Base-by-base conservation (phyloP, 495 filamentous ascomycete genomes). In the Lindgomyces ingoldianus region DNA sequence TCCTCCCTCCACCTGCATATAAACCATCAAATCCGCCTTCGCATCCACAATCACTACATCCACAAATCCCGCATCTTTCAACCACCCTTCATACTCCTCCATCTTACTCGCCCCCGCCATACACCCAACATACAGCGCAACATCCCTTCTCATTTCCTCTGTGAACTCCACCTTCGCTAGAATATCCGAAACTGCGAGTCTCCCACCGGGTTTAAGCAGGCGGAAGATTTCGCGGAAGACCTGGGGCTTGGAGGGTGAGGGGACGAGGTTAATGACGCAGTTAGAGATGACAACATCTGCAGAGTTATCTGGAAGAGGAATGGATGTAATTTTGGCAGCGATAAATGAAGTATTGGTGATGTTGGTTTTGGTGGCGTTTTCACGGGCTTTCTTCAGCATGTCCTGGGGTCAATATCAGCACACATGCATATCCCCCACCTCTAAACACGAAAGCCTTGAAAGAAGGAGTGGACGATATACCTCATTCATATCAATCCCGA, bases 401-500 rank as follows among this genome's bases (percentile, higher is more conserved):
- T 84, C 79, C 84, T 86, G 29, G 21, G n/a, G 22, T 33, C 9
- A 42, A 12, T 29, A 56, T 9, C n/a, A n/a, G n/a, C n/a, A n/a
- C n/a, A n/a, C n/a, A n/a, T n/a, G n/a, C n/a, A n/a, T n/a, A n/a
- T n/a, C n/a, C n/a, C n/a, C n/a, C n/a, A n/a, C n/a, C n/a, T n/a
- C n/a, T n/a, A n/a, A n/a, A n/a, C n/a, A n/a, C n/a, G n/a, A n/a
- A n/a, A n/a, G n/a, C n/a, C n/a, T n/a, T n/a, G n/a, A n/a, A n/a
- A n/a, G n/a, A n/a, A n/a, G n/a, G n/a, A n/a, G n/a, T n/a, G n/a
- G n/a, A n/a, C n/a, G n/a, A n/a, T n/a, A 44, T 55, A 83, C 84
- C 68, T 85, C 77, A 63, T 81, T 89, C 82, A 89, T 89, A 72
- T 90, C 87, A 21, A 89, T 74, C 16, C 87, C 87, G 54, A 87